These are phyloP conservation scores for Cymbopogon citratus DNA, from an alignment of 176 grass and related monocot genomes.

Conservation along the genomic window DNA sequence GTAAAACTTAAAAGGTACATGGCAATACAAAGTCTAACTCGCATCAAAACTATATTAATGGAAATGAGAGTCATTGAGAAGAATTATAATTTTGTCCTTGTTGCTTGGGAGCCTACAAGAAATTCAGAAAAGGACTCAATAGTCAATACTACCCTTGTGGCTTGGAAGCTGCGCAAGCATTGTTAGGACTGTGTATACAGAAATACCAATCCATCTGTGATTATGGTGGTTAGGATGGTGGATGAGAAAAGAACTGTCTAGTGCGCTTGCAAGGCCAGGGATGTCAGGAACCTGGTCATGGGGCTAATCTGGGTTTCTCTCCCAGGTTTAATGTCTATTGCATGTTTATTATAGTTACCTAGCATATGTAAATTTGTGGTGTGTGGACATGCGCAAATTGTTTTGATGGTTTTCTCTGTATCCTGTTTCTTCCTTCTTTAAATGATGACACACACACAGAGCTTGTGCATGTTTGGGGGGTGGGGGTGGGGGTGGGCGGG, in stretches of 20 bases:
- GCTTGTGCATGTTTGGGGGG: no score
- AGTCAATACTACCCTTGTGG: background rate
- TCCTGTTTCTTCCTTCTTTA: background rate
- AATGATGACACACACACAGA: background rate
- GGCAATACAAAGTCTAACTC: background rate
- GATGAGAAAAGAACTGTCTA: background rate
- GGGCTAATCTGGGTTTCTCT: background rate
- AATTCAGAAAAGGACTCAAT: background rate
- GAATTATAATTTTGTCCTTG: background rate
- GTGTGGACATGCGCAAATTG: background rate
- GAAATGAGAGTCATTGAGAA: background rate
- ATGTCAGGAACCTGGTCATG: background rate
- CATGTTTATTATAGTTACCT: background rate
- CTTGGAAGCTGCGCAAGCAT: background rate
- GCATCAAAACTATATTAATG: background rate
- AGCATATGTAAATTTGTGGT: background rate
- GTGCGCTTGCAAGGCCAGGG: background rate
- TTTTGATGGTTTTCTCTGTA: background rate
- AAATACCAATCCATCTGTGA: background rate
- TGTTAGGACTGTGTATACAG: background rate
- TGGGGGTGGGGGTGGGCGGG: no score
- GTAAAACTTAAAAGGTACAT: background rate
- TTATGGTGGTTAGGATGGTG: background rate
- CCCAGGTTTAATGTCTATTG: background rate
- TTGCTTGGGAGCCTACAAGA: background rate